Base-by-base conservation (phyloP, 1,284 basidiomycete species). In the Chiua sp. region DNA sequence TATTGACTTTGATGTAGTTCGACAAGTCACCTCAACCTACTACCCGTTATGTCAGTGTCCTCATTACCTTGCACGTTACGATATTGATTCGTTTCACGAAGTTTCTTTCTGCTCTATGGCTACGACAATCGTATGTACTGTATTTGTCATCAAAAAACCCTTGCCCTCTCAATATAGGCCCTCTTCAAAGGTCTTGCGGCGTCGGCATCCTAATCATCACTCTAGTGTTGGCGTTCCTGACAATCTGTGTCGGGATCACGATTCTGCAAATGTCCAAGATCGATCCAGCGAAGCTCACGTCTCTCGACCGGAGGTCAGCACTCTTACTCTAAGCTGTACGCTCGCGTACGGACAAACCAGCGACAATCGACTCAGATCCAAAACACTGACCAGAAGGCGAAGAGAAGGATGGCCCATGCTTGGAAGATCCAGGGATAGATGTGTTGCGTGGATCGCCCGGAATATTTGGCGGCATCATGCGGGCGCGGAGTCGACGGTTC, bases 231-330 rank as follows among this genome's bases (percentile, higher is more conserved):
- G 96, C 90, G 22, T 98, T 98, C 82, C 78, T 94, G 65, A 87
- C 91, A 64, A 96, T 95, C 62, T 96, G 87, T 68, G 78, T 93
- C 20, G 96, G 96, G 26, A 98, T 98, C 74, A 93, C 92, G 22
- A 88, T 99, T 63, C 87, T 99, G 12, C 97, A 99, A 77, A 90
- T 99, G 84, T 97, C 94, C 75, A 98, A 98, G 77, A 84, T 95
- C 65, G 93, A 96, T 71, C 93, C 93, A 5, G 80, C 78, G 32
- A 78, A 88, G 58, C 83, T 98, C 68, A 71, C 70, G n/a, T 82
- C 80, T 59, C 88, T 98, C 68, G 96, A 96, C 72, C 83, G 95
- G 37, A 84, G 88, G 42, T 91, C 92, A 7, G 97, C 95, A 0
- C 84, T 97, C 48, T 86, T 98, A 33, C 82, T 98, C 28, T 87